Evolutionary conservation across 2,329 filamentous ascomycete species (phyloP).

Genomic region (Aureobasidium sp.): DNA sequence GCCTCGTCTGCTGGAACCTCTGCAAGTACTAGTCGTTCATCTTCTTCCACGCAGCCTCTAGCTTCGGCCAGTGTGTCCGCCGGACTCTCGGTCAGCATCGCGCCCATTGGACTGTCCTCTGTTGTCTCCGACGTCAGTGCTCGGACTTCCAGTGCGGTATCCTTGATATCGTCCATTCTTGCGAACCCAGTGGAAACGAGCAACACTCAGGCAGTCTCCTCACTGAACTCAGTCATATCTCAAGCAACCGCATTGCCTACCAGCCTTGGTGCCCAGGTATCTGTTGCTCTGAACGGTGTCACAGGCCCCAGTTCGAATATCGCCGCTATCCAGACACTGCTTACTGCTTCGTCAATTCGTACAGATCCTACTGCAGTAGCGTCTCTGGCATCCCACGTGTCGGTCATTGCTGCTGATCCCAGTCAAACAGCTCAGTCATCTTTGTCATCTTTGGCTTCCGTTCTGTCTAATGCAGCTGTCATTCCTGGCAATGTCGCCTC

Average conservation of each 20-base stretch:
- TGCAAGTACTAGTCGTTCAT: not conserved
- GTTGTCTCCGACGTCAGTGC: not conserved
- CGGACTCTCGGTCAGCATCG: not conserved
- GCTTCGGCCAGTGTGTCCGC: not conserved
- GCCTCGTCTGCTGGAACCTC: too few relatives aligned
- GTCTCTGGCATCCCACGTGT: not conserved
- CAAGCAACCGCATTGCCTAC: not conserved
- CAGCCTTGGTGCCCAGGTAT: not conserved
- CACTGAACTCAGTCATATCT: not conserved
- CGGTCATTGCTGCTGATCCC: not conserved
- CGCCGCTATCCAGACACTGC: not conserved
- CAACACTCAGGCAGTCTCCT: not conserved
- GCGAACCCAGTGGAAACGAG: not conserved
- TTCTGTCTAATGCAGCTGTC: not conserved
- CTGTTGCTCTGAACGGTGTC: not conserved
- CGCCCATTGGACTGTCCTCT: not conserved
- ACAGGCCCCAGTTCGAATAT: not conserved
- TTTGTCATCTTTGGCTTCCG: not conserved
- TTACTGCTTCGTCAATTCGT: not conserved
- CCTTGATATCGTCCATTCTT: not conserved
- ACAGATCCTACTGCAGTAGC: not conserved
- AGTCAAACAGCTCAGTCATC: not conserved
- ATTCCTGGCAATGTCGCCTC: not conserved
- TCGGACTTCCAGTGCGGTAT: not conserved
- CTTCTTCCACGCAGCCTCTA: not conserved